A percentile compares a stretch with the other conserved stretches of the same genome.
phyloP scores from a whole-genome alignment of 441 rosid species.

The Breynia disticha region DNA sequence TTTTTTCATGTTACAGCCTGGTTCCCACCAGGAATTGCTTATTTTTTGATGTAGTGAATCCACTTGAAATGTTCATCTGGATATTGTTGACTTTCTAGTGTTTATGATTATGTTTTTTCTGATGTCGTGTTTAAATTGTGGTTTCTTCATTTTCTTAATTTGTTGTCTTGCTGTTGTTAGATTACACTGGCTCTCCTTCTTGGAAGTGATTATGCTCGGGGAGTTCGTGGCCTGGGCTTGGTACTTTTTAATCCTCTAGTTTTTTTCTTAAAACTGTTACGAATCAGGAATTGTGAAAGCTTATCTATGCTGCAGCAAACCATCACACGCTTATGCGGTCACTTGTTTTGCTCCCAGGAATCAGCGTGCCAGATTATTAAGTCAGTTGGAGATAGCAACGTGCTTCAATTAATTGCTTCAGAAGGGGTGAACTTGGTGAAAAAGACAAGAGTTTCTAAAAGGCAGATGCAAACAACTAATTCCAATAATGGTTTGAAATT shows the following conservation, averaged over 20 bases:
- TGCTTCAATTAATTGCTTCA: constrained; percentile 47
- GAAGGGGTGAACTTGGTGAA: constrained; percentile 50
- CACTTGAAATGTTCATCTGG: too few species aligned
- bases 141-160: not conserved
- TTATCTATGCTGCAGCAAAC: too few species aligned
- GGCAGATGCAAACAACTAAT: constrained; percentile 21
- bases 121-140: too few species aligned
- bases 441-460: constrained; percentile 44
- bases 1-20: too few species aligned
- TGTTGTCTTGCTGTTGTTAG: constrained; percentile 29
- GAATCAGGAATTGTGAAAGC: too few species aligned
- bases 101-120: too few species aligned
- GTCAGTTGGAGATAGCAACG: constrained; percentile 50
- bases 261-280: constrained; percentile 6
- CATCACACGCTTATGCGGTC: too few species aligned
- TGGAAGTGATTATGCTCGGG: constrained; percentile 81
- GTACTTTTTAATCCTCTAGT: constrained; percentile 33
- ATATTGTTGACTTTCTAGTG: too few species aligned
- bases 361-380: constrained; percentile 72
- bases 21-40: too few species aligned
- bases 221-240: constrained; percentile 76
- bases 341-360: constrained; percentile 33
- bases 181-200: constrained; percentile 77
- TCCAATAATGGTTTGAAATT: constrained; percentile 25
- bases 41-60: too few species aligned